Base-by-base conservation (phyloP, 2,329 filamentous ascomycete species). In the Chrysosporium queenslandicum region DNA sequence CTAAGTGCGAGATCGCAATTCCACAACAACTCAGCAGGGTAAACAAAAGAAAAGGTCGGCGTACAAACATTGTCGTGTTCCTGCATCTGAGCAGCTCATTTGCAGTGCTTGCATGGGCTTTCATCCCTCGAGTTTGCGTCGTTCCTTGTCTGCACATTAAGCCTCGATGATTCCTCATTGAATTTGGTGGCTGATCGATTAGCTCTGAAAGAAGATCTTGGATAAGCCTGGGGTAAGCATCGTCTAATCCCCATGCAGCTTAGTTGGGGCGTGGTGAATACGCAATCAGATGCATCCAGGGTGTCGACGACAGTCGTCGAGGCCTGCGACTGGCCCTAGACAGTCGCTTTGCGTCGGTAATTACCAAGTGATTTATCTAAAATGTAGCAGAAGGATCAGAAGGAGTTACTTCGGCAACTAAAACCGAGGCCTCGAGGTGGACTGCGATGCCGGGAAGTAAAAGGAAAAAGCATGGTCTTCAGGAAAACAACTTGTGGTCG, bases 291-390 rank as follows among this genome's bases (percentile, higher is more conserved):
- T 39, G 6, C n/a, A 20, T 39, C 36, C 36, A 39, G 12, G 36
- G 32, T n/a, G 8, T n/a, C 12, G n/a, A n/a, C n/a, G n/a, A n/a
- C n/a, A n/a, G n/a, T 36, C 8, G 4, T 36, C 1, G 11, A 9
- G 4, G 32, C 32, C 32, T 36, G 32, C n/a, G n/a, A n/a, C n/a
- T n/a, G n/a, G n/a, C n/a, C n/a, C n/a, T n/a, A n/a, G n/a, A n/a
- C n/a, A n/a, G 41, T n/a, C 42, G 42, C 42, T 45, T 45, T 45
- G 42, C 42, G 32, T 45, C 42, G 42, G 42, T 43, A 43, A 32
- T 45, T 32, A 20, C 32, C n/a, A 16, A 45, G 18, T 41, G 18
- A 27, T 27, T 27, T 43, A 29, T 7, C 21, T 43, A n/a, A 29
- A 43, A 11, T 25, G 39, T 25, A 23, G 39, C 39, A 25, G 20